Evolutionary conservation across 768 basidiomycete genomes (phyloP), one percentile per base, ranked within the genome.

Genomic region (Mycena belliarum): DNA sequence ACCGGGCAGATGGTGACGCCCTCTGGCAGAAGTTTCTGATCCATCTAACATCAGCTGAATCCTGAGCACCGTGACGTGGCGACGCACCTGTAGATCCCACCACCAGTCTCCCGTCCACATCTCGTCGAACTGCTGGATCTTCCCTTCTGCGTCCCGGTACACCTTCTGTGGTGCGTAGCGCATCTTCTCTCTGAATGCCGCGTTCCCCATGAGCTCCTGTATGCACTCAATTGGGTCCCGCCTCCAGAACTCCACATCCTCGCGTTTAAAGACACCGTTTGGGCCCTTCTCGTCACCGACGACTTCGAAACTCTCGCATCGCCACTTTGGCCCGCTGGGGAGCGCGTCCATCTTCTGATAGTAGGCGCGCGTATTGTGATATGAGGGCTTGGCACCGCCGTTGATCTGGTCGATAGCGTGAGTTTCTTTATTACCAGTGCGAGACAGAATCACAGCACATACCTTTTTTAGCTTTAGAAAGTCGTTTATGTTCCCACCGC

Each of bases 71-170:
- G 14, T 37, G 35, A 6, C 18, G 10, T 12, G 9, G 29, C 12
- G 4, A 29, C 28, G 6, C 25, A 73, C 69, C 70, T 75, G 69
- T 32, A 63, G 53, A 33, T 70, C 51, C 70, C 69, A 71, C 72
- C 73, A 74, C 71, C 72, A 73, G 18, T 72, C 63, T 0, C 43
- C 64, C 0, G 69, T 70, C 60, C 64, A 65, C 70, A 72, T 72
- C 53, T 74, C 69, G 33, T 60, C 51, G 35, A 58, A 68, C 10
- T 60, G 32, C 6, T 63, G 55, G 1, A 57, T 7, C 33, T n/a
- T 10, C 14, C 43, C 51, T 20, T 48, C 45, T 32, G 3, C 6
- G 38, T 49, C 38, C 16, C 28, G 20, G 38, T 41, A 61, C 5
- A 70, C 23, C 52, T 61, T 26, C 41, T 20, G 41, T 59, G 72